Evolutionary conservation across 495 filamentous ascomycete species (phyloP).

Genomic region (Penicillium verhagenii): DNA sequence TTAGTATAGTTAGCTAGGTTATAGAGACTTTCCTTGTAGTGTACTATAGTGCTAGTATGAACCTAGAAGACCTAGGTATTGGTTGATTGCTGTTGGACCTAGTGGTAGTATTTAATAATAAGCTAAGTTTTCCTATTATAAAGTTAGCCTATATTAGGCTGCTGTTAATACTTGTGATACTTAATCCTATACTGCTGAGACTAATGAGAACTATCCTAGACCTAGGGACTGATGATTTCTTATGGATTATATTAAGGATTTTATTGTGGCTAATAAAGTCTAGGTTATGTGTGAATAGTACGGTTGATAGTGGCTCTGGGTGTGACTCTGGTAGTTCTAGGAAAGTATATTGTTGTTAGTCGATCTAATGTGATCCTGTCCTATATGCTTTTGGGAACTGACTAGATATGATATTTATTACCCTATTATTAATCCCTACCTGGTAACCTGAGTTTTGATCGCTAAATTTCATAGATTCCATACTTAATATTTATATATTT

Average conservation of each 20-base stretch:
- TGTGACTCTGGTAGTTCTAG: slow-evolving; percentile 11
- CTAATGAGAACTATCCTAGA: slow-evolving; percentile 27
- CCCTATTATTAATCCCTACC: slow-evolving; percentile 3
- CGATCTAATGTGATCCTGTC: neutral
- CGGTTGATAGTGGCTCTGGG: slow-evolving; percentile 16
- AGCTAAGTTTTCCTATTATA: slow-evolving; percentile 8
- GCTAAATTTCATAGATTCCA: neutral
- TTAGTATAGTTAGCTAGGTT: neutral
- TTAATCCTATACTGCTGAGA: too few species aligned
- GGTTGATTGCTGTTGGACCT: neutral
- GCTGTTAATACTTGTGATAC: too few species aligned
- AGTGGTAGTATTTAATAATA: neutral
- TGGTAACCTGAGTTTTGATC: neutral
- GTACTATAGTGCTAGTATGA: neutral
- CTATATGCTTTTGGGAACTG: neutral
- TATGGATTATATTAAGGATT: slow-evolving; percentile 25
- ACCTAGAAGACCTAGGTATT: slow-evolving; percentile 1
- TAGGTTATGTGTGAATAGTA: slow-evolving; percentile 33
- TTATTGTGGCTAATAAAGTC: slow-evolving; percentile 33
- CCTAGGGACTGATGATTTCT: slow-evolving; percentile 21
- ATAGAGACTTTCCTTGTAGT: neutral
- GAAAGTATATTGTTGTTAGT: neutral
- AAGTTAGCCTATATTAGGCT: too few species aligned
- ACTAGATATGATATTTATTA: slow-evolving; percentile 1
- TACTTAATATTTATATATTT: neutral